A percentile compares a stretch with the other conserved stretches of the same genome.
These are phyloP conservation scores for Xylariaceae sp. DNA, from an alignment of 2,329 filamentous ascomycete genomes.

Conservation along the genomic window DNA sequence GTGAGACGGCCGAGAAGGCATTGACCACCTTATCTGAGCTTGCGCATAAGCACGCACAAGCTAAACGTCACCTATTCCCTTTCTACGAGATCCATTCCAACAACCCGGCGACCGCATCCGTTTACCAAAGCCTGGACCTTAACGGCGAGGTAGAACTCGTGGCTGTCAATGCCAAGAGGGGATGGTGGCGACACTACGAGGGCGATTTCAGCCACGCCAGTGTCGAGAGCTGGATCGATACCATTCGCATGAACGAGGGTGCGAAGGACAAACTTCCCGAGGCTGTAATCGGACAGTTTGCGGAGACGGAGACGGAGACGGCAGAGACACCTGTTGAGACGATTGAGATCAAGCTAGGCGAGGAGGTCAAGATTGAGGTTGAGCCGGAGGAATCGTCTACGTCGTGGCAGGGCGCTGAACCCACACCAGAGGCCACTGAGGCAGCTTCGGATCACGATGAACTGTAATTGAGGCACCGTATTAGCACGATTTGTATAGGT, in stretches of 20 bases:
- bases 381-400: slow-evolving; percentile 25
- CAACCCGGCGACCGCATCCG: slow-evolving; percentile 51
- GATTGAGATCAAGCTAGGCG: slow-evolving; percentile 38
- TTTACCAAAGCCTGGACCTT: slow-evolving; percentile 63
- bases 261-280: slow-evolving; percentile 71
- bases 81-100: slow-evolving; percentile 69
- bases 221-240: slow-evolving; percentile 84
- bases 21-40: slow-evolving; percentile 67
- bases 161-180: slow-evolving; percentile 77
- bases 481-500: slow-evolving; percentile 14
- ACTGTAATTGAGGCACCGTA: slow-evolving; percentile 34
- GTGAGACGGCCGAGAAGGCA: slow-evolving; percentile 51
- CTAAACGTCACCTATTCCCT: slow-evolving; percentile 70
- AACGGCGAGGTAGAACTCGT: slow-evolving; percentile 64
- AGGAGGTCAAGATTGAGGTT: slow-evolving; percentile 31
- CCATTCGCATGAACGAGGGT: slow-evolving; percentile 85
- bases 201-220: slow-evolving; percentile 56
- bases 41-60: slow-evolving; percentile 67
- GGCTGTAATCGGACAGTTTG: slow-evolving; percentile 47
- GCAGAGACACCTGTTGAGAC: slow-evolving; percentile 41
- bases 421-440: slow-evolving; percentile 33
- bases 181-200: slow-evolving; percentile 78
- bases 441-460: slow-evolving; percentile 43
- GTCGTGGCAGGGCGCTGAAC: slow-evolving; percentile 31
- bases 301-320: slow-evolving; percentile 31